These are phyloP conservation scores for Kalanchoe fedtschenkoi DNA, from an alignment of 164 flowering plant species.

Conservation along the genomic window DNA sequence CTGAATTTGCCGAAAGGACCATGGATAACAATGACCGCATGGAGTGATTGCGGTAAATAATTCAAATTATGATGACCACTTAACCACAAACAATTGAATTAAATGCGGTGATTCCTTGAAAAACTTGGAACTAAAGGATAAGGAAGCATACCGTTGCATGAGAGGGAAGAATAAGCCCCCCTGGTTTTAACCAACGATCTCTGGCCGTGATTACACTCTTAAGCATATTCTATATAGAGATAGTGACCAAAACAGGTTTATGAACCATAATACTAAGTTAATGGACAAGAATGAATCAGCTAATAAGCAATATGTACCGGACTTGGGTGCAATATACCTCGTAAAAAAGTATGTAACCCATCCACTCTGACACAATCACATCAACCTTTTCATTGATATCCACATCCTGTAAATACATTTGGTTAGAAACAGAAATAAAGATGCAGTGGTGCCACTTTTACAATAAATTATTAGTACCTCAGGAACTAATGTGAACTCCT, in stretches of 20 bases:
- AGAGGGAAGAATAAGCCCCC: constrained; percentile 96
- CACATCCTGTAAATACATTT: constrained; percentile 64
- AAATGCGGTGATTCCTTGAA: neutral
- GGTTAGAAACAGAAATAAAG: neutral
- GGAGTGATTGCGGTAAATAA: neutral
- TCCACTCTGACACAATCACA: constrained; percentile 98
- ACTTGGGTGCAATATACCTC: constrained; percentile 45
- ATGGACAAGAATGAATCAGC: neutral
- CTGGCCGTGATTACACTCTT: constrained; percentile 93
- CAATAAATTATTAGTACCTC: too few relatives aligned
- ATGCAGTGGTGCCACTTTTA: too few relatives aligned
- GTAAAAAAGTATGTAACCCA: constrained; percentile 98
- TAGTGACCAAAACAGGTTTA: neutral
- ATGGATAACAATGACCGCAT: neutral
- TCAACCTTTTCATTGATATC: constrained; percentile 88
- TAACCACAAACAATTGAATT: neutral
- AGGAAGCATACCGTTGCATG: constrained; percentile 55
- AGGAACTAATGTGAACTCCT: neutral
- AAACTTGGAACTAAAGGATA: neutral
- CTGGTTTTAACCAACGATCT: constrained; percentile 96
- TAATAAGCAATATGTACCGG: neutral
- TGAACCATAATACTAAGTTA: neutral
- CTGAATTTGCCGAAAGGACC: neutral
- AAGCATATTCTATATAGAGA: constrained; percentile 70
- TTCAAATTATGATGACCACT: neutral